phyloP scores from a whole-genome alignment of 148 eudicot species.

The Rhododendron ovatum region DNA sequence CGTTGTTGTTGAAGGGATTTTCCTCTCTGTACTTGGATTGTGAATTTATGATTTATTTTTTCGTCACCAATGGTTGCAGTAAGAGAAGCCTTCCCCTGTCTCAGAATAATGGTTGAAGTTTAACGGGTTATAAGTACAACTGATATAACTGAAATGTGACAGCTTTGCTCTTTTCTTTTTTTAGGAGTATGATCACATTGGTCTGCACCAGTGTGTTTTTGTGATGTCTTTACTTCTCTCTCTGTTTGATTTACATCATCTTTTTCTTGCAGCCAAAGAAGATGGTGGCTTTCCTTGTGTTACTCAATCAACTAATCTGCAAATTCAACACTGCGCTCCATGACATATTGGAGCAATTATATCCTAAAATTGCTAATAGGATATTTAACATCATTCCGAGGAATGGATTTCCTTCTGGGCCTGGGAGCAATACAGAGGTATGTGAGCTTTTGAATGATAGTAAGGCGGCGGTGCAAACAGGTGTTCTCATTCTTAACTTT shows the following conservation, averaged over 20 bases:
- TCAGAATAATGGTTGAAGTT: neutral
- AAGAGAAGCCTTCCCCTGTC: neutral
- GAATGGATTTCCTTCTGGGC: slow-evolving; percentile 70
- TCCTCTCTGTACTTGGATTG: neutral
- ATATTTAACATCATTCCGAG: slow-evolving; percentile 65
- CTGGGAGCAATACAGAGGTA: slow-evolving; percentile 92
- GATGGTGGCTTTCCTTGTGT: slow-evolving; percentile 71
- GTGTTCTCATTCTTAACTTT: neutral
- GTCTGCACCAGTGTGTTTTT: neutral
- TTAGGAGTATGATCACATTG: neutral
- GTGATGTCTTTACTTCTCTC: neutral
- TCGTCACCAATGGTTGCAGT: neutral
- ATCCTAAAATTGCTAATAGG: slow-evolving; percentile 73
- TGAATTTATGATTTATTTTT: neutral
- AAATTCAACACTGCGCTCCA: slow-evolving; percentile 63
- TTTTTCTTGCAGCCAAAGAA: slow-evolving; percentile 73
- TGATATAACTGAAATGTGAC: neutral
- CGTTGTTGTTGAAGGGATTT: neutral
- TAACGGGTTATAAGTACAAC: neutral
- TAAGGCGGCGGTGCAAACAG: neutral
- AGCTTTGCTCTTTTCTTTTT: neutral
- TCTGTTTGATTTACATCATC: neutral
- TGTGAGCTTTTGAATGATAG: neutral
- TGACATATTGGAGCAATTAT: slow-evolving; percentile 68
- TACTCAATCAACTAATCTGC: slow-evolving; percentile 90